A percentile compares a stretch with the other conserved stretches of the same genome.
phyloP scores from a whole-genome alignment of 257 asterid species.

The Henckelia pumila region DNA sequence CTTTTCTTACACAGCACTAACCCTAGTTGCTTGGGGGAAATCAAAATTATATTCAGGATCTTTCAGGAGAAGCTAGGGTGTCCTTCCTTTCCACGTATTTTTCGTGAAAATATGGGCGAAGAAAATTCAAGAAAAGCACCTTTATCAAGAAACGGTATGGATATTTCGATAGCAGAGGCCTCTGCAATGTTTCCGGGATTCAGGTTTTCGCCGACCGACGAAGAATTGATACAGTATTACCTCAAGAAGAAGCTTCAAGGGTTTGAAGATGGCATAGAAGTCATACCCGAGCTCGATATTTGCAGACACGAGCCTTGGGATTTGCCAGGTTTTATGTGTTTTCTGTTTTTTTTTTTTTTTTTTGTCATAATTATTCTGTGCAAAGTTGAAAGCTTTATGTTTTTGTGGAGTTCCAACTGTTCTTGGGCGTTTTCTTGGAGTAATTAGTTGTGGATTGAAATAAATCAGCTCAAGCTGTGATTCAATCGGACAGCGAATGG shows the following conservation, averaged over 20 bases:
- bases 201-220: constrained; percentile 82
- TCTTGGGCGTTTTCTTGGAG: neutral
- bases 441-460: constrained; percentile 24
- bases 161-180: constrained; percentile 60
- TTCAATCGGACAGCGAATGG: constrained; percentile 84
- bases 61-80: constrained; percentile 2
- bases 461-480: constrained; percentile 50
- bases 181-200: constrained; percentile 78
- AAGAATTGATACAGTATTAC: constrained; percentile 69
- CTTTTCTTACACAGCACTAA: neutral
- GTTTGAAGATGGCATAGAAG: constrained; percentile 44
- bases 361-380: too few species aligned
- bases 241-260: constrained; percentile 65
- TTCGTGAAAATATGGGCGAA: constrained; percentile 11
- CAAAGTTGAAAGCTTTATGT: neutral
- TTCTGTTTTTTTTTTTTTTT: too few species aligned
- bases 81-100: neutral
- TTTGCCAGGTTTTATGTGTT: constrained; percentile 88
- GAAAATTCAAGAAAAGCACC: neutral
- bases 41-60: neutral
- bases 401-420: neutral
- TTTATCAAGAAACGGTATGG: constrained; percentile 30
- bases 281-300: constrained; percentile 78
- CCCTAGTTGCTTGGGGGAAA: neutral
- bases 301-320: constrained; percentile 90